Evolutionary conservation across 805 yeast genomes (phyloP), one percentile per base, ranked within the genome.

Genomic region (Babjeviella inositovora): DNA sequence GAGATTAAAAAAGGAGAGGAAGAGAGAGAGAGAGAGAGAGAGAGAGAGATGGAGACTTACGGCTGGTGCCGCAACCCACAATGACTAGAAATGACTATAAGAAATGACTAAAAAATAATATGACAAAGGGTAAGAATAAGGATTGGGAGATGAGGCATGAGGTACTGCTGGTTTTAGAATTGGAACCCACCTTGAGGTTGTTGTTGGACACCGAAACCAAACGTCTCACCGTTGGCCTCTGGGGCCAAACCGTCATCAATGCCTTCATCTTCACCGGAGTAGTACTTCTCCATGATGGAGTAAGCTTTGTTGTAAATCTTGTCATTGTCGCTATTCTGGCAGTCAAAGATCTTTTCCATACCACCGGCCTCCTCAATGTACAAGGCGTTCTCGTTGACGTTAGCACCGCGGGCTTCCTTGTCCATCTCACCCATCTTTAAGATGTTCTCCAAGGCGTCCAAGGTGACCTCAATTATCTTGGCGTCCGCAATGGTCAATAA

Each of bases 301-400:
- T 67, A 90, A 16, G 97, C 92, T 57, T 84, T 85, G 45, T 77
- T 70, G 53, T 90, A 90, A 42, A 90, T 80, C 44, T 75, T 80
- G 45, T 87, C 92, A 52, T 87, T 90, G 42, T 72, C 80, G 53
- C 81, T 84, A 46, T 65, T 70, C 62, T 90, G 98, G 47, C 93
- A 79, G 31, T 80, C 82, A 50, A 77, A 76, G 39, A 90, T 87
- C 58, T 81, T 85, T 50, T 90, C 97, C 71, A 84, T 76, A 32
- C 98, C 98, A 39, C 96, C 97, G 20, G 96, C 96, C 49, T 87
- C 96, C 57, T 90, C 98, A 43, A 90, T 79, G 54, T 54, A 82
- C 32, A 84, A 64, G 14, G 97, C 94, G 45, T 85, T 76, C 47
- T 79, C 81, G 53, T 90, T 90, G 39, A 71, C 62, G 23, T 62